Evolutionary conservation across 2,329 filamentous ascomycete genomes (phyloP).

Genomic region (Verticillium nonalfalfae): DNA sequence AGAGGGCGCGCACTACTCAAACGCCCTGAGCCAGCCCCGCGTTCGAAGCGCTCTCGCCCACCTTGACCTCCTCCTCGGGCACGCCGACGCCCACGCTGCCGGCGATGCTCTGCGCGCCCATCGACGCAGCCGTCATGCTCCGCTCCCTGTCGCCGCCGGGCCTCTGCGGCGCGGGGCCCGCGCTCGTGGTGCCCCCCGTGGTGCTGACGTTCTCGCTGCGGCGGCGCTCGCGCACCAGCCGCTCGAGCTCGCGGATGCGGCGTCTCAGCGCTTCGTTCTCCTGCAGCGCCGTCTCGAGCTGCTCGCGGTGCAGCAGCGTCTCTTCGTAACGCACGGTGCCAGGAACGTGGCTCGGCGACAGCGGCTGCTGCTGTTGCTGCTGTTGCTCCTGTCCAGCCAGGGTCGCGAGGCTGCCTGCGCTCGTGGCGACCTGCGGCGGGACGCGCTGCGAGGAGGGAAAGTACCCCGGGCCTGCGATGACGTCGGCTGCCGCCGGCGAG

Average conservation of each 20-base stretch:
- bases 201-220: constrained; percentile 48
- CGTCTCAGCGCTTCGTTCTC: constrained; percentile 59
- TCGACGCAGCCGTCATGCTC: constrained; percentile 33
- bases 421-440: constrained; percentile 20
- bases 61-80: constrained; percentile 52
- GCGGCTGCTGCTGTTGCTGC: constrained; percentile 20
- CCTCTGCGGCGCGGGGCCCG: constrained; percentile 20
- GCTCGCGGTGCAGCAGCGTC: constrained; percentile 50
- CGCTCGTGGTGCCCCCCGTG: constrained; percentile 27
- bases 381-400: constrained; percentile 29
- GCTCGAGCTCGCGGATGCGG: constrained; percentile 56
- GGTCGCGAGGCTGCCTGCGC: constrained; percentile 19
- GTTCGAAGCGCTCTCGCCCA: constrained; percentile 57
- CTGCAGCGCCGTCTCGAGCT: constrained; percentile 54
- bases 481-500: constrained; percentile 30
- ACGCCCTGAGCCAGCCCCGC: constrained; percentile 19
- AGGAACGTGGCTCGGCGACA: constrained; percentile 48
- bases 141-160: constrained; percentile 34
- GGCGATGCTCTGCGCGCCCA: constrained; percentile 28
- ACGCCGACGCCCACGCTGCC: constrained; percentile 46
- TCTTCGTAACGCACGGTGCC: constrained; percentile 58
- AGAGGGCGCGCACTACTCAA: not conserved
- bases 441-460: constrained; percentile 34
- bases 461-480: constrained; percentile 40
- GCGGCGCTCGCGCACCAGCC: constrained; percentile 40